A percentile compares a stretch with the other conserved stretches of the same genome.
phyloP scores from a whole-genome alignment of 2,329 filamentous ascomycete species.

The Capronia epimyces region DNA sequence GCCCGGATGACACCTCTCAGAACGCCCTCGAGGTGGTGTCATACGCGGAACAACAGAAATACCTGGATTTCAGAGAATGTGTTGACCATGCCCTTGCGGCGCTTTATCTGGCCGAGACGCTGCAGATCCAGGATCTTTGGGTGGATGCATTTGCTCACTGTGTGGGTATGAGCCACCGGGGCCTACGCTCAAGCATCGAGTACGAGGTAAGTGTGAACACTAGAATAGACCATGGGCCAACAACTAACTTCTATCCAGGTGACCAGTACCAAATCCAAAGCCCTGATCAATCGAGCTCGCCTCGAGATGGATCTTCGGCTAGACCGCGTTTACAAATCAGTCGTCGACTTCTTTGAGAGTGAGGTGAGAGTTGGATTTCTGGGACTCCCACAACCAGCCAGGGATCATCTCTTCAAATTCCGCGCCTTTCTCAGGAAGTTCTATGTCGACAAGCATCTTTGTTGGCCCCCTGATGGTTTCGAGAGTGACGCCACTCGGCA shows the following conservation, averaged over 20 bases:
- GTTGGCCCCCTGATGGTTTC: conserved; percentile 59
- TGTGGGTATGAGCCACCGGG: conserved; percentile 58
- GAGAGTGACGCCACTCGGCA: conserved; percentile 52
- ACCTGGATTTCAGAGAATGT: conserved; percentile 60
- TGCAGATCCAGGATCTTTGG: conserved; percentile 60
- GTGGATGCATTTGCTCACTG: conserved; percentile 70
- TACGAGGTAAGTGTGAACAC: conserved; percentile 21
- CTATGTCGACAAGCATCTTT: conserved; percentile 63
- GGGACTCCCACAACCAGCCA: conserved; percentile 56
- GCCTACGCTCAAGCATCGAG: conserved; percentile 24
- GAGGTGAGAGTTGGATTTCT: conserved; percentile 63
- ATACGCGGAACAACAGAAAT: conserved; percentile 66
- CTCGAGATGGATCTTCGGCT: conserved; percentile 62
- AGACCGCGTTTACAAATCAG: conserved; percentile 50
- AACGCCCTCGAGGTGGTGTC: conserved; percentile 57
- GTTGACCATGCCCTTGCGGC: conserved; percentile 64
- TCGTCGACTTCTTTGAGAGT: conserved; percentile 64
- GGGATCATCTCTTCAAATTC: conserved; percentile 67
- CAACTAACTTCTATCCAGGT: conserved; percentile 29
- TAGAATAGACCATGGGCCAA: background rate
- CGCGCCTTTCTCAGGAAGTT: conserved; percentile 61
- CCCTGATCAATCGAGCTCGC: conserved; percentile 59
- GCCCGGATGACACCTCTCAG: conserved; percentile 46
- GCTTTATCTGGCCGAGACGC: conserved; percentile 62
- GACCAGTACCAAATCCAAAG: conserved; percentile 51